Percentiles rank a stretch among this genome's conserved stretches.
These are phyloP conservation scores for Scytalidium sp. DNA, from an alignment of 2,329 filamentous ascomycete genomes.

Conservation along the genomic window DNA sequence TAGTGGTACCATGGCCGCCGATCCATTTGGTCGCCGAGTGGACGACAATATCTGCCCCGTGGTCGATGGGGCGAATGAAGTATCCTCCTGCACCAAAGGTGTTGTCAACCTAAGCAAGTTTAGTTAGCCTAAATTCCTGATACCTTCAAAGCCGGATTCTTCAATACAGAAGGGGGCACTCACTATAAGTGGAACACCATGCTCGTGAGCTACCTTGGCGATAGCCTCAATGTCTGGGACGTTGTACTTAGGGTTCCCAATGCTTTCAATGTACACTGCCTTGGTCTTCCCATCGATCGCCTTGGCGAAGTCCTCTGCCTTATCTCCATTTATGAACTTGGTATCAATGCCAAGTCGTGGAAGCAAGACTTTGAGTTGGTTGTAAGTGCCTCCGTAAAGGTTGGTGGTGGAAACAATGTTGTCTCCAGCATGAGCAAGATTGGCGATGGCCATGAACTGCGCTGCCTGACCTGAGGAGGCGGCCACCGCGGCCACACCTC, in stretches of 20 bases:
- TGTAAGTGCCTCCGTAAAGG: constrained; percentile 93
- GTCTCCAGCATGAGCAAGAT: constrained; percentile 83
- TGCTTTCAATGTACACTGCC: constrained; percentile 82
- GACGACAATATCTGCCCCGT: constrained; percentile 90
- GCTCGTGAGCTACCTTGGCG: constrained; percentile 71
- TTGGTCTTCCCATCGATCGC: constrained; percentile 93
- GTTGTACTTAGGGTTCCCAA: constrained; percentile 92
- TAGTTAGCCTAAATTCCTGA: constrained; percentile 6
- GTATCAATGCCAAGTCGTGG: constrained; percentile 83
- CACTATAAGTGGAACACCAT: constrained; percentile 54
- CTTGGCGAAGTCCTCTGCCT: constrained; percentile 71
- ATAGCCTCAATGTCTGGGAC: constrained; percentile 88
- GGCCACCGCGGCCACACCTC: constrained; percentile 82
- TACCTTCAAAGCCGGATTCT: constrained; percentile 15
- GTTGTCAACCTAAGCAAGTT: constrained; percentile 69
- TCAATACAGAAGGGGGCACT: constrained; percentile 13
- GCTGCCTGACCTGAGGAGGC: constrained; percentile 84
- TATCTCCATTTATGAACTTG: constrained; percentile 84
- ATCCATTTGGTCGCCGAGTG: constrained; percentile 98
- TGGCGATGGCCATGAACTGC: constrained; percentile 84
- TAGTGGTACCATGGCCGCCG: constrained; percentile 89
- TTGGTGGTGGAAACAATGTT: constrained; percentile 92
- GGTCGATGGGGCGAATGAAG: constrained; percentile 80
- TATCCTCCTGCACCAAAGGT: constrained; percentile 93
- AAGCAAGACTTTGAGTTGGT: constrained; percentile 91